phyloP scores from a whole-genome alignment of 192 early-diverging fungal species.

The Gaertneriomyces semiglobifer region DNA sequence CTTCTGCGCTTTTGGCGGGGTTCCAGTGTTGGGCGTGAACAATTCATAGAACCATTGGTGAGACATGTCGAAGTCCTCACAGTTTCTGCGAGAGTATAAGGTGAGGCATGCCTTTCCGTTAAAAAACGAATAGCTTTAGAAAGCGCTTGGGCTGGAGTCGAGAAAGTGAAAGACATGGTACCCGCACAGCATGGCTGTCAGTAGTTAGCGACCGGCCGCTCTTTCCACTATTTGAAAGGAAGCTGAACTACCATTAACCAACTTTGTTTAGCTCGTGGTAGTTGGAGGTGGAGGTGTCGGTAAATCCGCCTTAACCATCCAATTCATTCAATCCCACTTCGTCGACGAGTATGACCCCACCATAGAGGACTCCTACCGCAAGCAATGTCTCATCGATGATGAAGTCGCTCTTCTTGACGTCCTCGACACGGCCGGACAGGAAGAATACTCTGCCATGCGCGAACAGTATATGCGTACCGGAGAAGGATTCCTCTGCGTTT shows the following conservation, averaged over 20 bases:
- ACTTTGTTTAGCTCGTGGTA: constrained; percentile 27
- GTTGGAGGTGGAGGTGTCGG: constrained; percentile 38
- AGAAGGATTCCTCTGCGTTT: constrained; percentile 82
- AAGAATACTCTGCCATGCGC: constrained; percentile 68
- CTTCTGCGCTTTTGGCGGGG: no score
- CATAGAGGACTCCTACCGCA: constrained; percentile 70
- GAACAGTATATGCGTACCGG: constrained; percentile 83
- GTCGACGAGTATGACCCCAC: constrained; percentile 64
- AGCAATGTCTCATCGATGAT: constrained; percentile 79
- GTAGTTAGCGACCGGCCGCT: no score
- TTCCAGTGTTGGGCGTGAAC: no score
- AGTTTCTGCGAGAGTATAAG: constrained; percentile 28
- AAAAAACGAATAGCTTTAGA: no score
- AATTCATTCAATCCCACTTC: constrained; percentile 87
- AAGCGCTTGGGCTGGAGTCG: no score
- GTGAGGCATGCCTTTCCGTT: not conserved
- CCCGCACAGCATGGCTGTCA: no score
- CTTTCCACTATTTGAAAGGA: not conserved
- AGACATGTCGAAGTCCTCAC: constrained; percentile 3
- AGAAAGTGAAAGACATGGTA: no score
- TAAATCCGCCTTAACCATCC: constrained; percentile 82
- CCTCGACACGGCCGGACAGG: constrained; percentile 88
- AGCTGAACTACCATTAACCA: not conserved
- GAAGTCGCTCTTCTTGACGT: constrained; percentile 82
- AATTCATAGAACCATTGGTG: not conserved